Evolutionary conservation across 768 basidiomycete species (phyloP).

Genomic region (Rhodotorula kratochvilovae): DNA sequence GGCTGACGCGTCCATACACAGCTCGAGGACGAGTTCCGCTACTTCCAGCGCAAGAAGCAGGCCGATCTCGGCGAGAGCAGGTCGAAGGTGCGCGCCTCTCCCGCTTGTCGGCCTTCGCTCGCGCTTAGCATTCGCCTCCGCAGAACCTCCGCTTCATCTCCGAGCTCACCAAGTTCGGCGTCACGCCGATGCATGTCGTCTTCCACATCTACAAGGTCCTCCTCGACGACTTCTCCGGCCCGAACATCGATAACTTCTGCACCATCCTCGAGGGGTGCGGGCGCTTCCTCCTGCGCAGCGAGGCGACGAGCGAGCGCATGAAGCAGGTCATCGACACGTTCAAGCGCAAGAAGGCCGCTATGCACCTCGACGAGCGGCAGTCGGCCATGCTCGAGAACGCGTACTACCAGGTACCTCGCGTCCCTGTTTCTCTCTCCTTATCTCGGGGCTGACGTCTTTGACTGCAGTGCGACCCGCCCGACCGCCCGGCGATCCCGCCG

Average conservation of each 20-base stretch:
- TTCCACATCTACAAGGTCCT: conserved; percentile 96
- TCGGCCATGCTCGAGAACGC: conserved; percentile 89
- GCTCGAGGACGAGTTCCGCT: conserved; percentile 93
- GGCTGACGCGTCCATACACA: conserved; percentile 50
- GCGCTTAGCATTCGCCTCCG: not conserved
- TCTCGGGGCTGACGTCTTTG: not conserved
- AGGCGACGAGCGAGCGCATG: conserved; percentile 81
- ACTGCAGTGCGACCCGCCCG: conserved; percentile 87
- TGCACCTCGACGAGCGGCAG: conserved; percentile 88
- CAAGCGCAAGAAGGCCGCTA: conserved; percentile 86
- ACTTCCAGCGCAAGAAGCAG: conserved; percentile 88
- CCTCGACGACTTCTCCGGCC: conserved; percentile 86
- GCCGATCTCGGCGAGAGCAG: conserved; percentile 81
- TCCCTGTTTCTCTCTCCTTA: conserved; percentile 53
- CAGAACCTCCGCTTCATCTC: conserved; percentile 85
- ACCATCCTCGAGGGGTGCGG: conserved; percentile 90
- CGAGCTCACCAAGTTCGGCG: conserved; percentile 89
- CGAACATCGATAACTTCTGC: conserved; percentile 89
- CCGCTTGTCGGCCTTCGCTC: not conserved
- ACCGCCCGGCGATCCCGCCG: conserved; percentile 76
- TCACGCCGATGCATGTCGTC: conserved; percentile 85
- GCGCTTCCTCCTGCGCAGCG: conserved; percentile 77
- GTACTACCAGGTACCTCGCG: conserved; percentile 68
- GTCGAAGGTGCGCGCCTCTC: conserved; percentile 59
- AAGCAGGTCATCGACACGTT: conserved; percentile 68